Evolutionary conservation across 371 early-diverging fungal species (phyloP), one percentile per base, ranked within the genome.

Genomic region (Mortierella sp.): DNA sequence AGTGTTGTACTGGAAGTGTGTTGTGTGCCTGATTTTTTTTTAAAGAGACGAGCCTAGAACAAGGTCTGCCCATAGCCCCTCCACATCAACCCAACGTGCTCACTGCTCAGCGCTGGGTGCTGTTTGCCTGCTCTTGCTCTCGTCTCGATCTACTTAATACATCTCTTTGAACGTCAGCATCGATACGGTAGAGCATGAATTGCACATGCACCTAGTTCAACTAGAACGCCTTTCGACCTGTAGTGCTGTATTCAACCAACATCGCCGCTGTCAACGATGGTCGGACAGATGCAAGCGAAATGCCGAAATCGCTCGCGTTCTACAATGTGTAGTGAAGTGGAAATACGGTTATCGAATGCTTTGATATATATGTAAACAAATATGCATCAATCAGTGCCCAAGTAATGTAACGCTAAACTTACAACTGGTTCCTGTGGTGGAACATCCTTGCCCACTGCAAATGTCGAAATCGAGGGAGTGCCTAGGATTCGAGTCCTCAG

Each of bases 401-500:
- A 38, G 26, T n/a, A 28, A 14, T 16, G 26, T 26, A 26, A 2
- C 10, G 0, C 34, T n/a, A 19, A 47, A 72, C 81, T 52, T 82
- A 82, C 82, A 60, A 82, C 82, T 28, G 75, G 72, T n/a, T 82
- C 78, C 7, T 34, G 70, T 9, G 42, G 42, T 8, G 75, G 21
- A 7, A 16, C 31, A 26, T n/a, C 26, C 0, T 42, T 31, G n/a
- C 45, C 44, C 24, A 63, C 52, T 13, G 38, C 50, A 63, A 19
- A 63, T 21, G 7, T 19, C 26, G 16, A 63, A 31, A 34, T 24
- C 31, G 16, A 21, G 1, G 28, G 28, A 21, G 70, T 7, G 11
- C 74, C 82, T 42, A 85, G 50, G 42, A 82, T 63, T 7, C 87
- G 77, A 63, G 92, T 89, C 60, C 97, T 92, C 83, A 96, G 81